Percentiles rank a stretch among this genome's conserved stretches.
phyloP scores from a whole-genome alignment of 805 yeast species.

The Saccharomyces paradoxus region DNA sequence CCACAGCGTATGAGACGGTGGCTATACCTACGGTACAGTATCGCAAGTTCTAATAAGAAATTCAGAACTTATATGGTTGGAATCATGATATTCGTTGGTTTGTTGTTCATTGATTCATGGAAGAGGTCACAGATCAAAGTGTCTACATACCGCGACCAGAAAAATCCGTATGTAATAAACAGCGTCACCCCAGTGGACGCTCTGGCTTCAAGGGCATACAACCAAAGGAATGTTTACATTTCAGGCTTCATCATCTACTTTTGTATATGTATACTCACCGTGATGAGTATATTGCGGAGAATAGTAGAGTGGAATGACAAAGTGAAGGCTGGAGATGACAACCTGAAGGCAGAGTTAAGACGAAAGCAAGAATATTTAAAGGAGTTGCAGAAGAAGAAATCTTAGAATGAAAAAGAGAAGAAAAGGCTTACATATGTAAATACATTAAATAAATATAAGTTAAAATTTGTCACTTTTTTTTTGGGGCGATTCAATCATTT shows the following conservation, averaged over 20 bases:
- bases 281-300: constrained; percentile 44
- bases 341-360: constrained; percentile 31
- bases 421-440: background rate
- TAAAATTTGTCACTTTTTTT: background rate
- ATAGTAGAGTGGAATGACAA: constrained; percentile 38
- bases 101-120: constrained; percentile 49
- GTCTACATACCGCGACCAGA: constrained; percentile 15
- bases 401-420: background rate
- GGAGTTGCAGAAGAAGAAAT: constrained; percentile 33
- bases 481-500: background rate
- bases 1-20: constrained; percentile 41
- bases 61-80: background rate
- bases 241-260: constrained; percentile 56
- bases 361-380: constrained; percentile 38
- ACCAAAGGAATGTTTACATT: constrained; percentile 55
- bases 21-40: constrained; percentile 22
- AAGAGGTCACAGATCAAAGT: constrained; percentile 35
- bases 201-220: constrained; percentile 51
- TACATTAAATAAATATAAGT: background rate
- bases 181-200: constrained; percentile 38
- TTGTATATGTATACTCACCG: constrained; percentile 46
- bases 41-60: background rate
- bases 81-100: constrained; percentile 30
- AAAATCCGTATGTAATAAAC: constrained; percentile 13
- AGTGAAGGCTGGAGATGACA: background rate